Base-by-base conservation (phyloP, 345 rosid species). In the Syzygium grande region DNA sequence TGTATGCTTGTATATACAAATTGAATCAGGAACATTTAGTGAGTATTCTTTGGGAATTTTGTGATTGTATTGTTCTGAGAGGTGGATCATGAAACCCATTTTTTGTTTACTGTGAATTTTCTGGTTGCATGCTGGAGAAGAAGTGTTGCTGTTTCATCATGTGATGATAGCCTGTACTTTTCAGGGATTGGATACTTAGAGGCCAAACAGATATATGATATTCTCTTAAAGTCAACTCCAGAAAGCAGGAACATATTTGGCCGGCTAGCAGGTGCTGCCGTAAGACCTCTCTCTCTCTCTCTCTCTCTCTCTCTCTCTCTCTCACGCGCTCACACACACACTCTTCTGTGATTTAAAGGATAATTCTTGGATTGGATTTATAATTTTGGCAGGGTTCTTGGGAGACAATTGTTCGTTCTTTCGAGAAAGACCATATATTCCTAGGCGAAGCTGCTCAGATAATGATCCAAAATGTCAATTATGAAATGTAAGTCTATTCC, bases 361-460 rank as follows among this genome's bases (percentile, higher is more conserved):
- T 38, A 5, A 38, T 52, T 54, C 55, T 85, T 3, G 46, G 46
- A 51, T 38, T 54, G 61, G 56, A 52, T 85, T 85, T 58, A 54
- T 52, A 21, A 54, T 34, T 85, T 54, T 86, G 87, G 29, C 87
- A 98, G 99, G 99, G 98, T 79, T 89, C 93, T 63, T 98, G 99
- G 99, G 99, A 96, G 89, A 93, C 97, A 84, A 94, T 96, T 89
- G 94, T 96, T 88, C 96, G 88, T 88, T 92, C 95, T 84, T 95
- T 90, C 87, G 98, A 98, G 92, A 96, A 98, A 89, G 98, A 98
- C 91, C 92, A 94, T 89, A 90, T 98, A 89, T 98, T 83, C 93
- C 97, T 96, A 43, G 99, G 99, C 11, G 99, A 96, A 91, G 99
- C 98, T 88, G 98, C 99, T 84, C 99, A 95, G 87, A 92, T 96